phyloP scores from a whole-genome alignment of 331 rosid genomes.

The Telfairia occidentalis region DNA sequence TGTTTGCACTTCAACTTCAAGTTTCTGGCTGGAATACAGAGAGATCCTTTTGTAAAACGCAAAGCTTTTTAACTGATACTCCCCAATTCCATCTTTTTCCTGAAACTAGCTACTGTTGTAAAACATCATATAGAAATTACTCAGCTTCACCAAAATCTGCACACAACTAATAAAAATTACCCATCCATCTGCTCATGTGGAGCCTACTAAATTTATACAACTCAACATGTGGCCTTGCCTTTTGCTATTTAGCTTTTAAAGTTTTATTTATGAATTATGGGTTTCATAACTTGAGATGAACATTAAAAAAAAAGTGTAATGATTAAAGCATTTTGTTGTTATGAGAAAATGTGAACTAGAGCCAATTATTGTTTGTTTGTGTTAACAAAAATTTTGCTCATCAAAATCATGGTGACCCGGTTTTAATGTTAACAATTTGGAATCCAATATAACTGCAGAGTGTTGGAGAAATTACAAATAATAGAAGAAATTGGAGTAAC shows the following conservation, averaged over 20 bases:
- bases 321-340: neutral
- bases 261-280: neutral
- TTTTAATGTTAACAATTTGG: neutral
- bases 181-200: neutral
- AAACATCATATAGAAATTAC: neutral
- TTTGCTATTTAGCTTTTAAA: neutral
- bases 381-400: neutral
- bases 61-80: neutral
- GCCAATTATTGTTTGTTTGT: neutral
- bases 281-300: neutral
- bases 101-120: neutral
- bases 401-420: neutral
- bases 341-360: neutral
- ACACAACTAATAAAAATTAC: neutral
- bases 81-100: neutral
- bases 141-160: neutral
- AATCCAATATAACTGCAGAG: neutral
- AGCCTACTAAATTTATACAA: neutral
- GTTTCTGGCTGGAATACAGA: neutral
- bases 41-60: neutral
- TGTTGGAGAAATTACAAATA: too few relatives aligned
- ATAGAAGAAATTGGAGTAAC: too few relatives aligned
- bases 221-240: conserved; percentile 1
- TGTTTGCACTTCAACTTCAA: neutral
- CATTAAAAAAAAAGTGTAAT: conserved; percentile 1